A percentile compares a stretch with the other conserved stretches of the same genome.
Conservation (phyloP, 176 grass and related monocot species). For the Hordeum marinum region DNA sequence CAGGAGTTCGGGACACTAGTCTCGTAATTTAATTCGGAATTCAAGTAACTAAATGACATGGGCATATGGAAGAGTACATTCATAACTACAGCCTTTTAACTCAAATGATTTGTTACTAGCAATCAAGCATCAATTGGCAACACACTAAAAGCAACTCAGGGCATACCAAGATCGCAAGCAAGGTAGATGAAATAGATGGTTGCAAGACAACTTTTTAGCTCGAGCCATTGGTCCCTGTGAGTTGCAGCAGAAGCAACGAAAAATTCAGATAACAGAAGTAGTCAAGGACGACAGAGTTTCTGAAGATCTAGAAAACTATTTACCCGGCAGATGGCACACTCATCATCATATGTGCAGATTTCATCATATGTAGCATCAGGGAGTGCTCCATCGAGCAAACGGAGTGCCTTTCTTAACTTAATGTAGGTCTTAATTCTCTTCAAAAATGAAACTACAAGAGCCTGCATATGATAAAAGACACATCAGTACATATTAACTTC, state of each 20-base stretch:
- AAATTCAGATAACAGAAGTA: constrained; percentile 34
- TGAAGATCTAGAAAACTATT: constrained; percentile 31
- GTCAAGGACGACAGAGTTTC: neutral
- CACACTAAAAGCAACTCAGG: constrained; percentile 14
- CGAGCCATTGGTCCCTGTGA: constrained; percentile 86
- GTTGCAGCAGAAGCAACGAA: constrained; percentile 25
- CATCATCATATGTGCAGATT: constrained; percentile 79
- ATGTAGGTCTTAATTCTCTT: constrained; percentile 72
- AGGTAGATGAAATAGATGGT: constrained; percentile 95
- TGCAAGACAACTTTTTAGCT: constrained; percentile 95
- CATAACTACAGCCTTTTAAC: neutral
- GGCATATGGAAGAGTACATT: constrained; percentile 7
- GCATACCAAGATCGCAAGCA: constrained; percentile 96
- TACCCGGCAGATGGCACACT: constrained; percentile 98
- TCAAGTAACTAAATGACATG: constrained; percentile 1
- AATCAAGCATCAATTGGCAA: constrained; percentile 18
- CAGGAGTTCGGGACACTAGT: neutral
- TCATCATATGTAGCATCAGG: constrained; percentile 97
- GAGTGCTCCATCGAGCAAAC: constrained; percentile 79
- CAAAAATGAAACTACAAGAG: constrained; percentile 74
- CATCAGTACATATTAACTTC: constrained; percentile 8
- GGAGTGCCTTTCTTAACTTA: constrained; percentile 75
- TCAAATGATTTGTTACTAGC: constrained; percentile 8
- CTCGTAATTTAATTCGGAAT: neutral
- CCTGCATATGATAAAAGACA: constrained; percentile 45